Base-by-base conservation (phyloP, 441 rosid genomes). In the Aquilaria agallochum region DNA sequence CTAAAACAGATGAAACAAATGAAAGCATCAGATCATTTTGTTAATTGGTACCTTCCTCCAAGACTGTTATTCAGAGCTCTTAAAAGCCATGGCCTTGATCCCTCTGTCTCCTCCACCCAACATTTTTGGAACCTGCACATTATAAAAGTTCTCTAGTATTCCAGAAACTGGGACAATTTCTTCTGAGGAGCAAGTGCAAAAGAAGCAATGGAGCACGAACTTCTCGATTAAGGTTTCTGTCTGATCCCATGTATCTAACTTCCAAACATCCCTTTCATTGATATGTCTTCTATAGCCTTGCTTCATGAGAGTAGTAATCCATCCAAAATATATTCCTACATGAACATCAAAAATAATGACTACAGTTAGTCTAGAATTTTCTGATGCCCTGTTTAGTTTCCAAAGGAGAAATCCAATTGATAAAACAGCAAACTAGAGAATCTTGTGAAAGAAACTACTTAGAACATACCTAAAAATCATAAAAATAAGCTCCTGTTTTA, bases 261-360 rank as follows among this genome's bases (percentile, higher is more conserved):
- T 82, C 99, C 97, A 95, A 20, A 90, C 89, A 77, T 92, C 97
- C 78, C 78, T 88, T 72, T 92, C 99, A 10, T 89, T 92, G 58
- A 95, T 77, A 7, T 97, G 97, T 68, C 78, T 88, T 76, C 55
- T 87, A 69, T 82, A 83, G 45, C 97, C 97, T 79, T 73, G 80
- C 80, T 79, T 72, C 98, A 95, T 84, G 50, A 92, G 88, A 31
- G 97, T 96, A 59, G 89, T 95, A 76, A 92, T 83, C 99, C 98
- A 95, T 62, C 86, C 80, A 73, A 87, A 95, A 76, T 71, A 84
- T 67, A 87, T 90, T 72, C 82, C 98, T 95, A 69, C n/a, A 27
- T 42, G 56, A 65, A 42, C 62, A 50, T 53, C 65, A 66, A 3
- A 34, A 34, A 34, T 5, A 34, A 34, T 34, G 40, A 3, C 0